Evolutionary conservation across 441 rosid species (phyloP).

Genomic region (Corymbia citriodora): DNA sequence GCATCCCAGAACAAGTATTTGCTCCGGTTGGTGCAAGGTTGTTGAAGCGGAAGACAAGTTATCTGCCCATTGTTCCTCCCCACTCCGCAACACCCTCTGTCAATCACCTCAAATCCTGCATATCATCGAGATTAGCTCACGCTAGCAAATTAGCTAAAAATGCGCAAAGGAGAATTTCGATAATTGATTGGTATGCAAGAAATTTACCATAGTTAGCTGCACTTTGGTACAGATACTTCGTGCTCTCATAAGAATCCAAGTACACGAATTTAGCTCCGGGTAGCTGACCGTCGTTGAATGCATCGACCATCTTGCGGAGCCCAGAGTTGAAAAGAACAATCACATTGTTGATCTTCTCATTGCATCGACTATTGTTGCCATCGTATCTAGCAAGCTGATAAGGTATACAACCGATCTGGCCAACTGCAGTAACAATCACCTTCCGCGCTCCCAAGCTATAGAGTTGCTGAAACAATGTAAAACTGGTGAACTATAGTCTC

Average conservation of each 20-base stretch:
- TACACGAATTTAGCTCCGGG: constrained; percentile 74
- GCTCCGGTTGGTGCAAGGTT: constrained; percentile 49
- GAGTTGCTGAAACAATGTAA: constrained; percentile 31
- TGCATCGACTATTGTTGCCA: constrained; percentile 53
- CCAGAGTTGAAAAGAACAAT: constrained; percentile 61
- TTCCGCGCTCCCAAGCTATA: constrained; percentile 70
- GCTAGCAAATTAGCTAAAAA: background rate
- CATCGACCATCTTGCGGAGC: constrained; percentile 43
- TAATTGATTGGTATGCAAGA: background rate
- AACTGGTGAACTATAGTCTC: background rate
- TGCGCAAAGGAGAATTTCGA: background rate
- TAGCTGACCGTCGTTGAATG: constrained; percentile 53
- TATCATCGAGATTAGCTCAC: background rate
- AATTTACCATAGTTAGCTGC: constrained; percentile 40
- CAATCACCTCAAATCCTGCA: constrained; percentile 69
- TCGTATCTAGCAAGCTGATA: constrained; percentile 69
- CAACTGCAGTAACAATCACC: constrained; percentile 65
- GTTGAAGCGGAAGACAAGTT: constrained; percentile 80
- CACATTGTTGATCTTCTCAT: constrained; percentile 64
- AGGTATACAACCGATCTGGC: constrained; percentile 92
- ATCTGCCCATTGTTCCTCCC: constrained; percentile 88
- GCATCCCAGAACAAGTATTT: constrained; percentile 8
- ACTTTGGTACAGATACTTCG: constrained; percentile 41
- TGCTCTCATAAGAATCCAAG: constrained; percentile 63
- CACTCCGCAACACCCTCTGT: constrained; percentile 90